Base-by-base conservation (phyloP, 106 monocot genomes). In the Narthecium ossifragum region DNA sequence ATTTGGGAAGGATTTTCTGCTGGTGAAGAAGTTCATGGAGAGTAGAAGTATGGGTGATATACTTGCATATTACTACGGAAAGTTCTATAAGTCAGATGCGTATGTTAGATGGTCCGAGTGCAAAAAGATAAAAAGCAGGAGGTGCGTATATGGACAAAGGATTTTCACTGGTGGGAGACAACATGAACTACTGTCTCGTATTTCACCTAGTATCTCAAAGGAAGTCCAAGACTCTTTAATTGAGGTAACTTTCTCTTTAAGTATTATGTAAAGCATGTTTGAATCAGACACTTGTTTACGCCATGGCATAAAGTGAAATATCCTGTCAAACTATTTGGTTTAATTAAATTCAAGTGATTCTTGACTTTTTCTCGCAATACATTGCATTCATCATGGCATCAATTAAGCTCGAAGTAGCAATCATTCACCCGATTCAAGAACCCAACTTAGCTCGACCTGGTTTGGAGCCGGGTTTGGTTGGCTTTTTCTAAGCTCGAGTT, bases 141-240 rank as follows among this genome's bases (percentile, higher is more conserved):
- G 46, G 47, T 73, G 74, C 45, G 78, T 89, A 53, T 36, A 64
- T 53, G 93, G 93, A 34, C 64, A 73, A 41, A 73, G 82, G 0
- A 71, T 93, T 47, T 83, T 93, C 70, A 76, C 75, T 33, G 89
- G 89, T 64, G 74, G 79, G 80, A 85, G 93, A 20, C 93, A 89
- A 34, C 73, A 85, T 25, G 76, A 85, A 59, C 54, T 93, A 26
- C n/a, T 93, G 57, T 76, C 76, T 31, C 82, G 80, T n/a, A 24
- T 93, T 41, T 45, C 72, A 27, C 61, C 68, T 43, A 53, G 7
- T 1, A 41, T 73, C 26, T 39, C 71, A 22, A 70, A 73, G 36
- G 76, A 82, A 31, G 47, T 29, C 34, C 76, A 86, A 61, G 70
- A 57, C 39, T 40, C 58, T 57, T 60, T 93, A 67, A 11, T 65